A percentile compares a stretch with the other conserved stretches of the same genome.
Evolutionary conservation across 2,329 filamentous ascomycete genomes (phyloP).

Genomic region (Fusarium oxysporum): DNA sequence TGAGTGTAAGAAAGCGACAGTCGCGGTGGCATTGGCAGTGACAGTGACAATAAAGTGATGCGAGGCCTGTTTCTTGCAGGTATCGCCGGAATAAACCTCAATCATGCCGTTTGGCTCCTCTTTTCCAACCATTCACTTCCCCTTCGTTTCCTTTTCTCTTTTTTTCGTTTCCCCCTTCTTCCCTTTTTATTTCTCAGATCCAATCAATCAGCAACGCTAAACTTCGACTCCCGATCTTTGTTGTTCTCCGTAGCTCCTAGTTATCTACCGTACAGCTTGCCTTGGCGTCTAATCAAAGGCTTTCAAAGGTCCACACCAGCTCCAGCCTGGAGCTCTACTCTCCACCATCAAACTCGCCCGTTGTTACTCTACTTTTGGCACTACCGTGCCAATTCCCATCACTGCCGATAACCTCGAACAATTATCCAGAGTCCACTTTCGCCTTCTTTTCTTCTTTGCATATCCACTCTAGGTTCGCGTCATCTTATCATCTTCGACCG

Average conservation of each 20-base stretch:
- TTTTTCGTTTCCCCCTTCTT: not conserved
- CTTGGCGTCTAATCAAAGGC: constrained; percentile 35
- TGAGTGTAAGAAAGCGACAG: constrained; percentile 23
- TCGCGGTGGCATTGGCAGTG: constrained; percentile 9
- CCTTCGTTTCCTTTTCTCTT: constrained; percentile 6
- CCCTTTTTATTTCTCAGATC: not conserved
- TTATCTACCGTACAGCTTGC: not conserved
- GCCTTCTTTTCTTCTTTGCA: constrained; percentile 9
- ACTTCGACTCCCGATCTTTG: not conserved
- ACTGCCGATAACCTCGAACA: constrained; percentile 33
- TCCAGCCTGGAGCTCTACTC: constrained; percentile 46
- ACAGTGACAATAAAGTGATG: constrained; percentile 1
- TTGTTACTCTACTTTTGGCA: constrained; percentile 36
- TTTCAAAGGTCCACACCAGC: constrained; percentile 45
- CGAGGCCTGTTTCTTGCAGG: constrained; percentile 1
- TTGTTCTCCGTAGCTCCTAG: constrained; percentile 17
- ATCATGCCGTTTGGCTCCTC: constrained; percentile 31
- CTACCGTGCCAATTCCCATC: constrained; percentile 30
- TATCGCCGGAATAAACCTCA: constrained; percentile 38
- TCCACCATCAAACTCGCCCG: constrained; percentile 43
- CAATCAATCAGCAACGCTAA: constrained; percentile 1
- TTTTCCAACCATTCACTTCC: constrained; percentile 18
- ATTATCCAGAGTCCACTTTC: constrained; percentile 30
- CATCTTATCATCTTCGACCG: not conserved
- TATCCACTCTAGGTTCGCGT: not conserved